Evolutionary conservation across 768 basidiomycete species (phyloP).

Genomic region (Termitomyces sp.): DNA sequence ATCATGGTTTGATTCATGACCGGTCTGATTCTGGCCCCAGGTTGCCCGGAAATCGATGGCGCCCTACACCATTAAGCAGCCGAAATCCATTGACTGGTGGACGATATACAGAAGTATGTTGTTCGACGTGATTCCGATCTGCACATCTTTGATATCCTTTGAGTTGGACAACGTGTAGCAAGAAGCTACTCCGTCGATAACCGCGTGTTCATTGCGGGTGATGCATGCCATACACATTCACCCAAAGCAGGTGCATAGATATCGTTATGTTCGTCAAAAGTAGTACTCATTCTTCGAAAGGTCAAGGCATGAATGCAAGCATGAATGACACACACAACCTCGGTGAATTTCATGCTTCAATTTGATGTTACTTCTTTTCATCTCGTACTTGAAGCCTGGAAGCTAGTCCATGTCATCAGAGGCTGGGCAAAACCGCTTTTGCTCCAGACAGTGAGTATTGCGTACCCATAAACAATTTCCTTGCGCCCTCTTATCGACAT

Average conservation of each 20-base stretch:
- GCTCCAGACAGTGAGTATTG: constrained; percentile 43
- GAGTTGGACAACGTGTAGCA: constrained; percentile 76
- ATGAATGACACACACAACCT: constrained; percentile 78
- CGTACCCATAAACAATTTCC: background rate
- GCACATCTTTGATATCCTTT: background rate
- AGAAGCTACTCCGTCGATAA: constrained; percentile 56
- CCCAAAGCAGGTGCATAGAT: constrained; percentile 53
- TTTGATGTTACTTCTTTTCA: background rate
- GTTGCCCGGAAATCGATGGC: constrained; percentile 52
- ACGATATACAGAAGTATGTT: constrained; percentile 68
- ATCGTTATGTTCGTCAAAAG: background rate
- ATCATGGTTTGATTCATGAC: background rate
- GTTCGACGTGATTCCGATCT: background rate
- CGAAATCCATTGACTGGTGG: constrained; percentile 64
- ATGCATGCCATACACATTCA: constrained; percentile 70
- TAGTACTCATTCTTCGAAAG: constrained; percentile 22
- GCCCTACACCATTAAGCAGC: constrained; percentile 51
- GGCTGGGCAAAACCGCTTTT: constrained; percentile 49
- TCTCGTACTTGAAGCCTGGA: constrained; percentile 45
- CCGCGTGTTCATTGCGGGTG: constrained; percentile 74
- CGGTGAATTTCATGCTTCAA: constrained; percentile 27
- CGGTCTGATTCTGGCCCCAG: constrained; percentile 26
- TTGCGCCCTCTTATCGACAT: background rate
- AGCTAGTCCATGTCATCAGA: constrained; percentile 52
- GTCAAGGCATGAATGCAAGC: constrained; percentile 77